phyloP scores from a whole-genome alignment of 139 green algal genomes.

The Chlorella sp. region DNA sequence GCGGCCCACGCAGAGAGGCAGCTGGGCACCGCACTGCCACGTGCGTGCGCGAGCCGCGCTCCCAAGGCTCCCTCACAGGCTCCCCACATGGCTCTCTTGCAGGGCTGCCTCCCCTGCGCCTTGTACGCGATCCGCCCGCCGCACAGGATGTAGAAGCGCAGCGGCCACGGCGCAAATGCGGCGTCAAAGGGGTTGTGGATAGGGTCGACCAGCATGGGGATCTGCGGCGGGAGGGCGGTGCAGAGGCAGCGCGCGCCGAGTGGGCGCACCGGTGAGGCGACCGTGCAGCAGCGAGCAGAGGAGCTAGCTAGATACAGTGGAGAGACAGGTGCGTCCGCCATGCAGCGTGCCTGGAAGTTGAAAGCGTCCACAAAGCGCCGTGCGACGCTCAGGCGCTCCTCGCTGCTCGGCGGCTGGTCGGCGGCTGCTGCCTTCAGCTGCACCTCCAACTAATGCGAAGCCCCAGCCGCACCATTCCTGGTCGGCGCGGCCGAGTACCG shows the following conservation, averaged over 20 bases:
- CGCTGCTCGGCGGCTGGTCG: background rate
- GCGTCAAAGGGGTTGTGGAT: conserved; percentile 9
- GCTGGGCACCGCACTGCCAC: no score
- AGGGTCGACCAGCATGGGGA: conserved; percentile 11
- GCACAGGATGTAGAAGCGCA: conserved; percentile 14
- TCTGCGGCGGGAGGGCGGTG: background rate
- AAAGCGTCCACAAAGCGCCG: background rate
- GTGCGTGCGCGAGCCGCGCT: no score
- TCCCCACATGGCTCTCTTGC: no score
- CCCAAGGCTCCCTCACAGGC: no score
- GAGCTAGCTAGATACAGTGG: no score
- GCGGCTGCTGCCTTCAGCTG: background rate
- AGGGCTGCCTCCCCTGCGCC: background rate
- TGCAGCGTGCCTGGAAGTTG: background rate
- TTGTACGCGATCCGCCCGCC: background rate
- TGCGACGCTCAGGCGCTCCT: background rate
- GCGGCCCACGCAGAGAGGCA: no score
- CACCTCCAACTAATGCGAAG: no score
- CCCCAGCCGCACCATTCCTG: no score
- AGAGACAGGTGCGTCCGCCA: background rate
- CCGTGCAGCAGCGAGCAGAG: no score
- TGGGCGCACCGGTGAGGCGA: no score
- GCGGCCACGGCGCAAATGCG: conserved; percentile 10
- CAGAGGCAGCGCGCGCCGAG: background rate
- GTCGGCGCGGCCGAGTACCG: no score